phyloP scores from a whole-genome alignment of 305 asterid species.

The Solanum chacoense region DNA sequence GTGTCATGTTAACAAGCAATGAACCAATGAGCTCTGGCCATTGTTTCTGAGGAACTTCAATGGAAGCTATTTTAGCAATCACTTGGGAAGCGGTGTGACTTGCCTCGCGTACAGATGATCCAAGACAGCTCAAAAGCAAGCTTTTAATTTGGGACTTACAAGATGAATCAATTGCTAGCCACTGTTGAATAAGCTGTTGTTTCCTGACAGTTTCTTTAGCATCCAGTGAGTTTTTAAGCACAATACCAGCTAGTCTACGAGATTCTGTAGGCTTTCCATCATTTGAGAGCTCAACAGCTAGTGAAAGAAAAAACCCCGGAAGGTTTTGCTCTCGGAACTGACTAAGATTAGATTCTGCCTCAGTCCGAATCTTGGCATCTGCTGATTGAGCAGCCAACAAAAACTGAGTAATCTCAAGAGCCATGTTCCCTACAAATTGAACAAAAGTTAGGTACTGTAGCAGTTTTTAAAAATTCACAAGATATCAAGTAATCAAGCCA shows the following conservation, averaged over 20 bases:
- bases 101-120: slow-evolving; percentile 55
- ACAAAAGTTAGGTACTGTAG: not conserved
- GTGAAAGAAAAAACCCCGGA: slow-evolving; percentile 60
- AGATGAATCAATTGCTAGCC: slow-evolving; percentile 53
- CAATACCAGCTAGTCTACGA: slow-evolving; percentile 83
- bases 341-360: slow-evolving; percentile 53
- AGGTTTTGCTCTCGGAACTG: slow-evolving; percentile 70
- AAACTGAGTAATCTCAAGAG: slow-evolving; percentile 67
- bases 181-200: slow-evolving; percentile 51
- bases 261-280: slow-evolving; percentile 74
- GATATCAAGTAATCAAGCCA: not conserved
- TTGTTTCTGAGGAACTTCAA: slow-evolving; percentile 72
- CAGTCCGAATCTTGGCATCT: slow-evolving; percentile 60
- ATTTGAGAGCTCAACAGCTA: slow-evolving; percentile 65
- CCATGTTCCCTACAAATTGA: slow-evolving; percentile 41
- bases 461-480: not conserved
- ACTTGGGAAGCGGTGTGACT: slow-evolving; percentile 85
- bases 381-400: slow-evolving; percentile 83
- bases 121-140: slow-evolving; percentile 56
- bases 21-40: slow-evolving; percentile 81
- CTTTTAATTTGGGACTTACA: slow-evolving; percentile 62
- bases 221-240: slow-evolving; percentile 77
- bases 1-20: slow-evolving; percentile 59
- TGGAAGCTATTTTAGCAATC: slow-evolving; percentile 79
- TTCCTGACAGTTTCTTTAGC: slow-evolving; percentile 67